Percentiles rank a stretch among this genome's conserved stretches.
Evolutionary conservation across 495 filamentous ascomycete genomes (phyloP).

Genomic region (Platismatia glauca): DNA sequence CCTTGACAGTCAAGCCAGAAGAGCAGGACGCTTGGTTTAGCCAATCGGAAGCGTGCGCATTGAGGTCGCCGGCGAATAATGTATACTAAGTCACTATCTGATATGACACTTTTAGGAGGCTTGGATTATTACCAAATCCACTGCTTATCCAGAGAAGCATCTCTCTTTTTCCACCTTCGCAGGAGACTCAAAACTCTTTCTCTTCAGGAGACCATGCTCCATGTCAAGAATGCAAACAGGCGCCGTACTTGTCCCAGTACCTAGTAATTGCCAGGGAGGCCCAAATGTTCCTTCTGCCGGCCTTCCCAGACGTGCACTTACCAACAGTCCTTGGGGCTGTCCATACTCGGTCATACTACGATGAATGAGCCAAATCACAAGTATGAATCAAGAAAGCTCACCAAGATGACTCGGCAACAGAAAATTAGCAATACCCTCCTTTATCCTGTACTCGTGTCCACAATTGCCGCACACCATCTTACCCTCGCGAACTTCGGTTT

Average conservation of each 20-base stretch:
- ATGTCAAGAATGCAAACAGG: background rate
- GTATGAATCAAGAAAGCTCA: slow-evolving; percentile 22
- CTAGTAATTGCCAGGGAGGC: background rate
- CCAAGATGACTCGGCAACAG: slow-evolving; percentile 87
- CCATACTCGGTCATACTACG: background rate
- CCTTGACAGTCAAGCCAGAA: background rate
- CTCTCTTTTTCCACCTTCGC: background rate
- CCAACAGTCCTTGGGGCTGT: background rate
- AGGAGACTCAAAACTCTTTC: background rate
- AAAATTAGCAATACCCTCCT: slow-evolving; percentile 95
- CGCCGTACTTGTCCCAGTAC: background rate
- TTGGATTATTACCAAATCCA: background rate
- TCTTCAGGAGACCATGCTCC: background rate
- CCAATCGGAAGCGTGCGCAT: slow-evolving; percentile 3
- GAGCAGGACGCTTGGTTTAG: background rate
- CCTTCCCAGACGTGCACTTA: background rate
- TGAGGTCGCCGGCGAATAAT: background rate
- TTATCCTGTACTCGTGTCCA: slow-evolving; percentile 83
- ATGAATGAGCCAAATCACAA: background rate
- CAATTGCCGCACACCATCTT: slow-evolving; percentile 86
- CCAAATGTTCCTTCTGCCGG: background rate
- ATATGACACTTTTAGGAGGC: background rate
- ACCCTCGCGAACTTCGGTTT: slow-evolving; percentile 81
- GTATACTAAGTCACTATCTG: slow-evolving; percentile 6
- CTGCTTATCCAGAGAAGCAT: background rate